These are phyloP conservation scores for Podospora fimiseda DNA, from an alignment of 495 filamentous ascomycete species.

Conservation along the genomic window DNA sequence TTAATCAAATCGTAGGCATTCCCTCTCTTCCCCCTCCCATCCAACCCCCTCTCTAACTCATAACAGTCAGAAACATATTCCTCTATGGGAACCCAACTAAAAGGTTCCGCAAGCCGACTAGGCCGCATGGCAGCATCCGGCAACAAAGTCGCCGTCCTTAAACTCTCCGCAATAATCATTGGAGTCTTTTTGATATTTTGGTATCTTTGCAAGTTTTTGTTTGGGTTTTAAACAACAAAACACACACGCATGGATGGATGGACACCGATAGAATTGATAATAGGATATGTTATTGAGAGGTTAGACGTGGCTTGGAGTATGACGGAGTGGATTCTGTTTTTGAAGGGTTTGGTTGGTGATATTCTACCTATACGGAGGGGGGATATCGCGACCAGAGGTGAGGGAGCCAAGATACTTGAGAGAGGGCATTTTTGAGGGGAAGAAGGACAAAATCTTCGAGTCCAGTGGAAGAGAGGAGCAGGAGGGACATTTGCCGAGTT, in stretches of 20 bases:
- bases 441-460: no score
- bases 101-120: conserved; percentile 78
- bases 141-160: conserved; percentile 84
- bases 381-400: no score
- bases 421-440: no score
- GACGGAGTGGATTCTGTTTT: no score
- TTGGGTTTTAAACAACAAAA: conserved; percentile 33
- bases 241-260: neutral
- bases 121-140: conserved; percentile 88
- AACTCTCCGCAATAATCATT: conserved; percentile 77
- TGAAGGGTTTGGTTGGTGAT: no score
- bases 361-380: no score
- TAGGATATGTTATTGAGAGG: no score
- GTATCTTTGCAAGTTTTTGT: conserved; percentile 61
- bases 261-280: no score
- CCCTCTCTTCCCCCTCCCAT: neutral
- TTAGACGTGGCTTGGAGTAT: no score
- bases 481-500: no score
- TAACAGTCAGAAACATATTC: conserved; percentile 51
- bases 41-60: neutral
- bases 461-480: no score
- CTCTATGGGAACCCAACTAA: conserved; percentile 58
- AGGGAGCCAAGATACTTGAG: no score
- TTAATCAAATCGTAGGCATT: conserved; percentile 71
- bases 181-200: conserved; percentile 69